Percentiles rank a stretch among this genome's conserved stretches.
phyloP scores from a whole-genome alignment of 768 basidiomycete genomes.

The Cystobasidiopsis lactophilus region DNA sequence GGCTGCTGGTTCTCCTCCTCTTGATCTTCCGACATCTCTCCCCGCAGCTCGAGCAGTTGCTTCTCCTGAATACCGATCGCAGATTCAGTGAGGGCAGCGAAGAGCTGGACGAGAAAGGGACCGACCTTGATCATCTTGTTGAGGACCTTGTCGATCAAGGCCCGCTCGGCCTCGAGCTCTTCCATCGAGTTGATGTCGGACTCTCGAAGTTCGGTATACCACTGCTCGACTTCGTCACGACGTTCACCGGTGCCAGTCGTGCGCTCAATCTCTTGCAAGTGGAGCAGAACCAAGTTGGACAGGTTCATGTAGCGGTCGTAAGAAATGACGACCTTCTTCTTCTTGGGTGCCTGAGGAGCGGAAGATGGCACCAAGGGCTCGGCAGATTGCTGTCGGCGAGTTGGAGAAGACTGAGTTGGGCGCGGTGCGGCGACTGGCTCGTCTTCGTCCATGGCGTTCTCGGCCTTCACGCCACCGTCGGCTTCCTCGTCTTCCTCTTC shows the following conservation, averaged over 20 bases:
- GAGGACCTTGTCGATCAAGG: conserved; percentile 71
- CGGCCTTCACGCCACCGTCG: conserved; percentile 27
- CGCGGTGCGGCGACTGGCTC: conserved; percentile 28
- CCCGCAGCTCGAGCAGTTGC: conserved; percentile 19
- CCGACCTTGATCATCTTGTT: conserved; percentile 63
- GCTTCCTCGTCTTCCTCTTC: conserved; percentile 45
- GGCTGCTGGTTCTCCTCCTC: no score
- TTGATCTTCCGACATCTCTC: conserved; percentile 1
- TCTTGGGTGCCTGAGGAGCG: conserved; percentile 13
- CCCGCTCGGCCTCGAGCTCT: conserved; percentile 72
- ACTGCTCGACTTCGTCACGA: conserved; percentile 77
- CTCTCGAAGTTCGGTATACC: conserved; percentile 86
- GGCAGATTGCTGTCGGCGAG: conserved; percentile 16
- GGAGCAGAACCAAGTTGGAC: conserved; percentile 67
- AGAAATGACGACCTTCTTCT: conserved; percentile 63
- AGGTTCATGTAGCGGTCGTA: conserved; percentile 85
- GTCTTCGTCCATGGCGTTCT: conserved; percentile 37
- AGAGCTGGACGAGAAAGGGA: neutral
- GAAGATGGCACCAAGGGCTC: neutral
- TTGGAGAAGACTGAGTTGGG: conserved; percentile 24
- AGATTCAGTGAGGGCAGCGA: no score
- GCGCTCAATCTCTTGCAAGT: conserved; percentile 53
- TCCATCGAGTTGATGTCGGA: conserved; percentile 59
- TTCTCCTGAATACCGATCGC: conserved; percentile 13
- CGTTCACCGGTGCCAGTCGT: conserved; percentile 56